Evolutionary conservation across 139 green algal species (phyloP).

Genomic region (Micromonas commoda): DNA sequence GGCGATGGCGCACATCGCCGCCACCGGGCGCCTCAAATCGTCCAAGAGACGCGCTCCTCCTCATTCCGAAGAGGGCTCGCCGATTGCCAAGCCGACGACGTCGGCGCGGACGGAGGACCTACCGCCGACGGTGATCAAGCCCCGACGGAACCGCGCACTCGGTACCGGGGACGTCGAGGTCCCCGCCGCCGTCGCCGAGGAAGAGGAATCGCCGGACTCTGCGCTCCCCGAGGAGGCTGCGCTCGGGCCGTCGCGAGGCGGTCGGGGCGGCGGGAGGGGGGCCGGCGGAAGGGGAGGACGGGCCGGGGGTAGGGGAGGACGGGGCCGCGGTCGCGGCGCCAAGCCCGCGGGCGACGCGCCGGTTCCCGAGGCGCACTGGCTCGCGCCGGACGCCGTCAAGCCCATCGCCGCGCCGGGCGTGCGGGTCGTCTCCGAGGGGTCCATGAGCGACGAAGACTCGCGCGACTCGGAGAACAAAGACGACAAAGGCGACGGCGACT

Average conservation of each 20-base stretch:
- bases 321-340: no score
- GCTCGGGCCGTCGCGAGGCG: no score
- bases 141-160: not conserved
- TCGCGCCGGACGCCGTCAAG: no score
- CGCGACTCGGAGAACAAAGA: not conserved
- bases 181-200: not conserved
- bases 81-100: no score
- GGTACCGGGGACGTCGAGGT: not conserved
- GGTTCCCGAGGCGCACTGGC: not conserved
- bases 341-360: not conserved
- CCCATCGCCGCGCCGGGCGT: not conserved
- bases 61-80: no score
- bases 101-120: not conserved
- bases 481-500: not conserved
- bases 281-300: not conserved
- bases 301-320: not conserved
- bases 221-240: no score
- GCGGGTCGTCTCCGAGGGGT: not conserved
- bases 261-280: no score
- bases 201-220: not conserved
- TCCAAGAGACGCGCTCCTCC: no score
- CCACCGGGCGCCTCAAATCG: no score
- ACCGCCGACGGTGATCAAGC: not conserved
- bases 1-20: no score
- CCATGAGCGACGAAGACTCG: not conserved